These are phyloP conservation scores for Nakazawaea wickerhamii DNA, from an alignment of 805 yeast genomes.

Conservation along the genomic window DNA sequence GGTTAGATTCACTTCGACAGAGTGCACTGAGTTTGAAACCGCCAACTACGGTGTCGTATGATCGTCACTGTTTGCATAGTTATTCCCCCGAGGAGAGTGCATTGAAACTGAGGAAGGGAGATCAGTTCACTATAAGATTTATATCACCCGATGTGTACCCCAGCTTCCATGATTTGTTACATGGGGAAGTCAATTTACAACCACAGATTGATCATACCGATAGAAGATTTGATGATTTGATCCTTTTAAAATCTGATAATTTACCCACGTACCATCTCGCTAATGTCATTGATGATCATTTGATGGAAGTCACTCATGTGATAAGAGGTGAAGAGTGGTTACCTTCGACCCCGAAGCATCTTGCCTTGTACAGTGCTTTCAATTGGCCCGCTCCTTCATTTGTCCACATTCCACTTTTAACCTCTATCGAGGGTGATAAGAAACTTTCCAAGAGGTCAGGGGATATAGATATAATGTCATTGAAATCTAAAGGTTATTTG, in stretches of 20 bases:
- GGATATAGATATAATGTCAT: slow-evolving; percentile 63
- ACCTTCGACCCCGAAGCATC: slow-evolving; percentile 91
- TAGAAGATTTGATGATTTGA: slow-evolving; percentile 82
- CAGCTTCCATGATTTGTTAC: slow-evolving; percentile 63
- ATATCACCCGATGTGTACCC: slow-evolving; percentile 72
- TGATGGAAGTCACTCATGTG: slow-evolving; percentile 91
- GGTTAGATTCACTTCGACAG: slow-evolving; percentile 61
- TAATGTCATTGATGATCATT: slow-evolving; percentile 89
- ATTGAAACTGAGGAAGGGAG: slow-evolving; percentile 27
- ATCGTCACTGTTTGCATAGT: slow-evolving; percentile 63
- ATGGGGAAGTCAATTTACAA: slow-evolving; percentile 71
- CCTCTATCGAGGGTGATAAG: slow-evolving; percentile 56
- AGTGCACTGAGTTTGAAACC: slow-evolving; percentile 74
- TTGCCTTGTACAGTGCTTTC: slow-evolving; percentile 79
- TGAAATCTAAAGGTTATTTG: slow-evolving; percentile 56
- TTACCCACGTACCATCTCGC: slow-evolving; percentile 97
- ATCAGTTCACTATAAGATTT: slow-evolving; percentile 60
- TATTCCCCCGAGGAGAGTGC: slow-evolving; percentile 36
- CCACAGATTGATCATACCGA: slow-evolving; percentile 71
- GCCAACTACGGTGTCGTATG: slow-evolving; percentile 90
- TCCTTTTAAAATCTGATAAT: slow-evolving; percentile 87
- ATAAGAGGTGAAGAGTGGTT: slow-evolving; percentile 98
- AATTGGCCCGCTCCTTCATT: slow-evolving; percentile 80
- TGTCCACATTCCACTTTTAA: slow-evolving; percentile 86
- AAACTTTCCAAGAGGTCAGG: slow-evolving; percentile 85